A percentile compares a stretch with the other conserved stretches of the same genome.
Conservation (phyloP, 1,284 basidiomycete species). For the Gymnopus androsaceus region DNA sequence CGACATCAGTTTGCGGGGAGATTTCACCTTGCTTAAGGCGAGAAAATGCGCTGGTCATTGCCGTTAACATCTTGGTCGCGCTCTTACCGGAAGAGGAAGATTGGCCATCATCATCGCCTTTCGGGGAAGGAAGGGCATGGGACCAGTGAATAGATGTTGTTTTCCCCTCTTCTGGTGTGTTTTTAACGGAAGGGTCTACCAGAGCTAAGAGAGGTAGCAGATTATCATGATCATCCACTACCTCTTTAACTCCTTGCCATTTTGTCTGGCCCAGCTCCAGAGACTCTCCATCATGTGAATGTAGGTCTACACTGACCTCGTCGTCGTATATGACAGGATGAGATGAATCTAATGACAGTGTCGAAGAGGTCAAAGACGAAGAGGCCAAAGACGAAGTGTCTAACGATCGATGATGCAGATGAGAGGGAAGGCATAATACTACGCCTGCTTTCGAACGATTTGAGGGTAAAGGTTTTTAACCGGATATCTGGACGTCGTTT, state of each 20-base stretch:
- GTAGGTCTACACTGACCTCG: not conserved
- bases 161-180: constrained; percentile 4
- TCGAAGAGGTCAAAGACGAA: constrained; percentile 1
- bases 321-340: constrained; percentile 8
- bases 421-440: constrained; percentile 2
- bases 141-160: constrained; percentile 14
- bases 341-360: constrained; percentile 7
- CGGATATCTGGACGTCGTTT: constrained; percentile 1
- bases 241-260: constrained; percentile 10
- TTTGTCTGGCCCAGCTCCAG: not conserved
- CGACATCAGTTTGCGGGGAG: not conserved
- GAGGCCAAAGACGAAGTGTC: too few species aligned
- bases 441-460: constrained; percentile 11
- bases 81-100: not conserved
- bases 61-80: not conserved
- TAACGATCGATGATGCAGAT: constrained; percentile 6
- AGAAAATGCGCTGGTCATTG: not conserved
- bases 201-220: constrained; percentile 5
- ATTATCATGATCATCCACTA: not conserved
- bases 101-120: constrained; percentile 5
- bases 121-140: constrained; percentile 14
- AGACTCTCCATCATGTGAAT: not conserved
- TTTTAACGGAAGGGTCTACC: constrained; percentile 8
- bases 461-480: constrained; percentile 2
- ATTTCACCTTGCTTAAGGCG: not conserved